phyloP scores from a whole-genome alignment of 208 protist species.

The Crithidia expoeki region DNA sequence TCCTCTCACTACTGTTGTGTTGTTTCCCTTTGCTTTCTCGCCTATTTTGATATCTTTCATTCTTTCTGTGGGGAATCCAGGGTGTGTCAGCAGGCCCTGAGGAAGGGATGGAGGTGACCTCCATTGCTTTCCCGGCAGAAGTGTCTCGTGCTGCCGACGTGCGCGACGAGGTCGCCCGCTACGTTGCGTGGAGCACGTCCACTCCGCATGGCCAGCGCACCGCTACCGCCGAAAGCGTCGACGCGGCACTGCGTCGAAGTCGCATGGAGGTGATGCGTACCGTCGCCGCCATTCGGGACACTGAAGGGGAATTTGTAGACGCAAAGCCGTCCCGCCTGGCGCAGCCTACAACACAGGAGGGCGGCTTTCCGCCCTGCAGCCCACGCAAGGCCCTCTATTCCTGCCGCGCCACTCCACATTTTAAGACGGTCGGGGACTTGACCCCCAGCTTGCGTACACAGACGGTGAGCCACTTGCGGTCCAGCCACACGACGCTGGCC shows the following conservation, averaged over 20 bases:
- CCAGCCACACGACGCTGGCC: not conserved
- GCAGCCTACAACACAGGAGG: not conserved
- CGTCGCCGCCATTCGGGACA: conserved; percentile 24
- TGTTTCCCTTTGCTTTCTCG: too few relatives aligned
- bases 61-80: too few relatives aligned
- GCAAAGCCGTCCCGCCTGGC: not conserved
- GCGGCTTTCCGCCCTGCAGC: not conserved
- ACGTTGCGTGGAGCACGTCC: conserved; percentile 12
- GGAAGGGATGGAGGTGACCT: too few relatives aligned
- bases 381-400: conserved; percentile 21
- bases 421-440: conserved; percentile 21
- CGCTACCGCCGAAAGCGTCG: conserved; percentile 13
- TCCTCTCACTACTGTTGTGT: too few relatives aligned
- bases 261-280: conserved; percentile 30
- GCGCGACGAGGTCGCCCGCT: conserved; percentile 4
- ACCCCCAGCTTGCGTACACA: not conserved
- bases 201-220: conserved; percentile 6
- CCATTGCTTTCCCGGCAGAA: too few relatives aligned
- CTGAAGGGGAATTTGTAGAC: conserved; percentile 15
- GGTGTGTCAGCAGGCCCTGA: too few relatives aligned
- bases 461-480: not conserved
- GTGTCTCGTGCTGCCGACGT: not conserved
- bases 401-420: conserved; percentile 4
- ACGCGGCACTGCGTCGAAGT: conserved; percentile 9
- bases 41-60: too few relatives aligned